Evolutionary conservation across 2,329 filamentous ascomycete species (phyloP).

Genomic region (Graphiopsis chlorocephala): DNA sequence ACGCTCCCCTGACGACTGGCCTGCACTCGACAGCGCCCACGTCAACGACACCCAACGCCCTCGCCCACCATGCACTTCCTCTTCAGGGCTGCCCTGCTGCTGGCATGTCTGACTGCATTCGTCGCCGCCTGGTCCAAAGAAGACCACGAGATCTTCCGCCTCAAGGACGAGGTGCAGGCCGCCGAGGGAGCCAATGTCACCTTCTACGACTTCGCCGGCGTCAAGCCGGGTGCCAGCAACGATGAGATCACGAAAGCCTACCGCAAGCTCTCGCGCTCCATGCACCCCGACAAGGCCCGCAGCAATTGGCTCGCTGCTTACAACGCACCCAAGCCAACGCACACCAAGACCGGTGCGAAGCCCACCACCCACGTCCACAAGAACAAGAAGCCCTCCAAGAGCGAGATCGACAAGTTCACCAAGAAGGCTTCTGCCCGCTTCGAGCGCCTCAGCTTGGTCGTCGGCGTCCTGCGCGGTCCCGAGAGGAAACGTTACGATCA

Average conservation of each 20-base stretch:
- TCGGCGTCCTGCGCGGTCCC: conserved; percentile 78
- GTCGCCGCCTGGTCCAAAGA: conserved; percentile 80
- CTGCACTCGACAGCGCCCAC: neutral
- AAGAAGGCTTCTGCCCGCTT: conserved; percentile 82
- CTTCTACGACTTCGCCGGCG: conserved; percentile 90
- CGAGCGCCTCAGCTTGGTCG: conserved; percentile 78
- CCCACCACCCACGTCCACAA: conserved; percentile 63
- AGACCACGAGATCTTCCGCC: conserved; percentile 98
- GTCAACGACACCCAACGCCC: neutral
- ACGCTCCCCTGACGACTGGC: neutral
- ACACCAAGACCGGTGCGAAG: conserved; percentile 46
- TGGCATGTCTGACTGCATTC: conserved; percentile 65
- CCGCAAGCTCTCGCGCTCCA: conserved; percentile 75
- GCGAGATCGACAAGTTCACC: conserved; percentile 73
- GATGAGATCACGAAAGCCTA: conserved; percentile 94
- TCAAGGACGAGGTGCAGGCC: conserved; percentile 78
- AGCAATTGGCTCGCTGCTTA: conserved; percentile 74
- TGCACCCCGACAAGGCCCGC: conserved; percentile 96
- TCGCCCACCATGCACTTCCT: conserved; percentile 64
- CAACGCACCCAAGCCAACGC: conserved; percentile 47
- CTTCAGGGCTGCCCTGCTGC: conserved; percentile 61
- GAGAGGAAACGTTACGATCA: conserved; percentile 88
- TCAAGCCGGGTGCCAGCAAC: conserved; percentile 68
- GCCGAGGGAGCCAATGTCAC: conserved; percentile 75
- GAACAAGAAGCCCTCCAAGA: conserved; percentile 67